Evolutionary conservation across 768 basidiomycete species (phyloP).

Genomic region (Lyophyllum semitale): DNA sequence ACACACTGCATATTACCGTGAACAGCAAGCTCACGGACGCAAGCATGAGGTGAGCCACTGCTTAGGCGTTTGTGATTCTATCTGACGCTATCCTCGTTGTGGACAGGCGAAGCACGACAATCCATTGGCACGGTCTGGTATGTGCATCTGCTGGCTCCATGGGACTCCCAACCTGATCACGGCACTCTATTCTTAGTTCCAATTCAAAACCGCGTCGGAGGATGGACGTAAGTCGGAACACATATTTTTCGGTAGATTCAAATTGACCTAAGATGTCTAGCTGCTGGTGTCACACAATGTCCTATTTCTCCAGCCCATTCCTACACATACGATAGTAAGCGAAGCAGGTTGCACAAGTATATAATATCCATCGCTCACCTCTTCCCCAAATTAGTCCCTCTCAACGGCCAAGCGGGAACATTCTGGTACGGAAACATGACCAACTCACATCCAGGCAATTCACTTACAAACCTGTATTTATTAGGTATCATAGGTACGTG

Average conservation of each 20-base stretch:
- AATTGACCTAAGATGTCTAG: not conserved
- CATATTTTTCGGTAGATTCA: not conserved
- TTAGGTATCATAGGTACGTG: conserved; percentile 22
- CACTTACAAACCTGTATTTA: not conserved
- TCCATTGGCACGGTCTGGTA: conserved; percentile 37
- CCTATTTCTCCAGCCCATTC: conserved; percentile 35
- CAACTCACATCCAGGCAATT: not conserved
- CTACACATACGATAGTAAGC: conserved; percentile 32
- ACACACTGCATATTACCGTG: conserved; percentile 32
- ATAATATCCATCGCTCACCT: conserved; percentile 16
- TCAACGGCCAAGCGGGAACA: conserved; percentile 22
- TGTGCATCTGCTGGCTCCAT: not conserved
- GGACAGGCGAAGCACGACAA: conserved; percentile 28
- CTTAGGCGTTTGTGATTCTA: not conserved
- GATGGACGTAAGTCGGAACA: conserved; percentile 37
- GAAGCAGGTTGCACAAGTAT: conserved; percentile 1
- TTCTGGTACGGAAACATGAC: conserved; percentile 26
- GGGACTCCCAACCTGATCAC: not conserved
- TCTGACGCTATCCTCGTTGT: not conserved
- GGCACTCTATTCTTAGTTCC: conserved; percentile 29
- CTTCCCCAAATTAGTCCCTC: conserved; percentile 20
- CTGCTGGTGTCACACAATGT: conserved; percentile 37
- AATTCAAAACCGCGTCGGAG: conserved; percentile 43
- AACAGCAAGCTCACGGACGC: conserved; percentile 33
- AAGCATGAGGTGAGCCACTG: conserved; percentile 27